These are phyloP conservation scores for Centaurea solstitialis DNA, from an alignment of 129 eudicot genomes.

Conservation along the genomic window DNA sequence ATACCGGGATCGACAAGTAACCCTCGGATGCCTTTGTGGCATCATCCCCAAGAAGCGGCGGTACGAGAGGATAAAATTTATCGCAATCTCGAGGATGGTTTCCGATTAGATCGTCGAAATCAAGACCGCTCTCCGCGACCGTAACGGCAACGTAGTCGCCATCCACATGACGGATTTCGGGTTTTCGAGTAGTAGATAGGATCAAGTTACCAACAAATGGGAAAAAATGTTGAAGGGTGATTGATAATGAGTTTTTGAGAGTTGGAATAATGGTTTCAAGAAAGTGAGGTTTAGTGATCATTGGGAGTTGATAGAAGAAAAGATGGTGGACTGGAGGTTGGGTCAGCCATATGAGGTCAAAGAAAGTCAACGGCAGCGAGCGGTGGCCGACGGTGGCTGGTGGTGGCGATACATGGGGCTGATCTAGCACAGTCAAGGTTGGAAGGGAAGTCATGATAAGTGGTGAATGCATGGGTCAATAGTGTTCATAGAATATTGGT, in stretches of 20 bases:
- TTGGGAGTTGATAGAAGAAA: slow-evolving; percentile 29
- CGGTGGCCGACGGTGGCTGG: not conserved
- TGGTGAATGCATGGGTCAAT: not conserved
- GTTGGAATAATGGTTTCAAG: slow-evolving; percentile 25
- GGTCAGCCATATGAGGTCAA: slow-evolving; percentile 39
- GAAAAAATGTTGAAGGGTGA: slow-evolving; percentile 39
- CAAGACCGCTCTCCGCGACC: slow-evolving; percentile 19
- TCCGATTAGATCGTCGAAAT: slow-evolving; percentile 30
- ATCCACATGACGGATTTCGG: slow-evolving; percentile 17
- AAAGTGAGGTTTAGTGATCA: slow-evolving; percentile 22
- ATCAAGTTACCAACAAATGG: slow-evolving; percentile 41
- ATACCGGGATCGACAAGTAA: not conserved
- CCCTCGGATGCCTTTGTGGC: not conserved
- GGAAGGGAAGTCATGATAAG: not conserved
- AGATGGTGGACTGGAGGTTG: slow-evolving; percentile 35
- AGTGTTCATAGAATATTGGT: not conserved
- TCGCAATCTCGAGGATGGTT: slow-evolving; percentile 17
- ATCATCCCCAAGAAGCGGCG: slow-evolving; percentile 4
- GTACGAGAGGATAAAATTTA: slow-evolving; percentile 35
- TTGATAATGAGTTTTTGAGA: slow-evolving; percentile 38
- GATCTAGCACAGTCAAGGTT: not conserved
- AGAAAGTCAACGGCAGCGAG: slow-evolving; percentile 32
- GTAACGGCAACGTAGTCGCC: slow-evolving; percentile 29
- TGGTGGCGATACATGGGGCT: not conserved
- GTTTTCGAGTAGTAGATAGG: not conserved